phyloP scores from a whole-genome alignment of 2,329 filamentous ascomycete genomes.

The Bipolaris sorokiniana region DNA sequence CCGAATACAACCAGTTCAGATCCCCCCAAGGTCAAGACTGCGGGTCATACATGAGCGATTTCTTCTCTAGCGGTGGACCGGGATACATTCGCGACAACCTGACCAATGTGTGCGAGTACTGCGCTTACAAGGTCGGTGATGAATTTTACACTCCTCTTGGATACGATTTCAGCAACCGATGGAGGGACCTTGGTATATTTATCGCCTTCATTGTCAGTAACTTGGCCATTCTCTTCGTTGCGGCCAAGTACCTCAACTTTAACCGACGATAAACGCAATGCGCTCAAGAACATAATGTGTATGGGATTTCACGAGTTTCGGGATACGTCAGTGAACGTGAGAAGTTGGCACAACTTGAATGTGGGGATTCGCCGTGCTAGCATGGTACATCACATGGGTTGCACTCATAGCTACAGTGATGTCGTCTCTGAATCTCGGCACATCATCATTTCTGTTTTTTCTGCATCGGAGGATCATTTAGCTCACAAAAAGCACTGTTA shows the following conservation, averaged over 20 bases:
- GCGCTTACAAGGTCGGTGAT: constrained; percentile 79
- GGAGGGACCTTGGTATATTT: constrained; percentile 84
- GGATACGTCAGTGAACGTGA: background rate
- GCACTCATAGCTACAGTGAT: background rate
- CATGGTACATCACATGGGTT: background rate
- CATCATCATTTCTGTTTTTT: background rate
- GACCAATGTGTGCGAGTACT: constrained; percentile 76
- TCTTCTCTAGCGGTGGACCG: constrained; percentile 70
- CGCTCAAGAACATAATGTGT: background rate
- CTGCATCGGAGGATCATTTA: background rate
- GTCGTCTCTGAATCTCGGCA: background rate
- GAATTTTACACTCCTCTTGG: constrained; percentile 75
- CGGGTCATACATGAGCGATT: constrained; percentile 75
- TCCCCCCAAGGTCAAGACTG: constrained; percentile 71
- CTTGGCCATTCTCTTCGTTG: constrained; percentile 67
- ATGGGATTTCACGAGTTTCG: background rate
- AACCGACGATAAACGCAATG: constrained; percentile 42
- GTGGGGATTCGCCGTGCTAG: background rate
- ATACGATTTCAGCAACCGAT: constrained; percentile 71
- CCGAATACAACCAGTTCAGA: constrained; percentile 71
- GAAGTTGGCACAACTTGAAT: background rate
- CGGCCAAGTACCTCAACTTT: constrained; percentile 58
- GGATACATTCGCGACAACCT: constrained; percentile 74
- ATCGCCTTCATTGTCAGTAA: constrained; percentile 79
- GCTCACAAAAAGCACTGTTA: background rate